Base-by-base conservation (phyloP, 1,284 basidiomycete species). In the Rugosomyces carneus region DNA sequence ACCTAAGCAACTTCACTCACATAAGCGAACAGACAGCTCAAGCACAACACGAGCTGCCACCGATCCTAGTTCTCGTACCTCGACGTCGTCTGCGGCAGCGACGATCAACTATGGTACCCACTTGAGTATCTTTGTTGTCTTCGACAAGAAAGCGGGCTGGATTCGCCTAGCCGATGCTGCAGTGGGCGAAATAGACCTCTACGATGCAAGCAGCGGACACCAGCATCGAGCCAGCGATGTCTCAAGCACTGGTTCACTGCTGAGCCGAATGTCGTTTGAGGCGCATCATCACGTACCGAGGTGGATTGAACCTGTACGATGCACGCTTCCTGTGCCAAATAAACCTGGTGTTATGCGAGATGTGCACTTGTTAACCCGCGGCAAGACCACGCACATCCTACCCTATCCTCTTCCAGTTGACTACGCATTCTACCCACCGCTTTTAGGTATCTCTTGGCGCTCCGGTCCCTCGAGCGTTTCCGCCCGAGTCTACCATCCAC, bases 121-220 rank as follows among this genome's bases (percentile, higher is more conserved):
- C 52, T 76, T 85, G 55, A 79, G 78, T 52, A 67, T 90, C 9
- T 89, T 89, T 55, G 78, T 88, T 45, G 67, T 81, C 20, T 90
- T 90, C 58, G 88, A 89, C 60, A 90, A 90, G 66, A 89, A 85
- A 57, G 85, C 86, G 0, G 78, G 80, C 18, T 69, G 86, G 61
- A 89, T 90, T 54, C 81, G 87, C 21, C 62, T 90, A 27, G 77
- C 78, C 2, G 87, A 90, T 61, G 78, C 88, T 32, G 80, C 84
- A 11, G 87, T 89, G 5, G 77, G 81, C 23, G 88, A 90, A 60
- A 69, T 89, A 29, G 80, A 84, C 40, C 64, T 89, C 35, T 75
- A 70, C 52, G 84, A 84, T 40, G 71, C 76, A 23, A 65, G 60
- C 38, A 54, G 32, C 49, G 57, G 18, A 55, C 57, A 46, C 55